Evolutionary conservation across 371 early-diverging fungal species (phyloP).

Genomic region (Saksenaea vasiformis): DNA sequence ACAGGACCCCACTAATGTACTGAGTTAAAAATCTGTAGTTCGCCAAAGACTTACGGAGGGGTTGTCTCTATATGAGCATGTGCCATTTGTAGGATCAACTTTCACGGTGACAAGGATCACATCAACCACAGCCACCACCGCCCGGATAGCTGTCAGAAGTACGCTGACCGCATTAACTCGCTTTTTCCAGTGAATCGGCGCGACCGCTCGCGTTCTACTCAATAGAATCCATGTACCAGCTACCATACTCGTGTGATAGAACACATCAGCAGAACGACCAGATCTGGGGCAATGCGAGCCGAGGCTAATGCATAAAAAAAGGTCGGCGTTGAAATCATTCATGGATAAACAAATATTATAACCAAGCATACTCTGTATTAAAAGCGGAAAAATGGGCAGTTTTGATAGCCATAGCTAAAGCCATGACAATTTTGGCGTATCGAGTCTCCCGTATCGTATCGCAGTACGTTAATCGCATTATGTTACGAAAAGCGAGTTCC

Average conservation of each 20-base stretch:
- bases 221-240: conserved; percentile 34
- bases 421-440: conserved; percentile 8
- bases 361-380: neutral
- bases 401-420: conserved; percentile 9
- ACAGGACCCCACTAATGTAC: conserved; percentile 42
- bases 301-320: neutral
- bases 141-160: conserved; percentile 15
- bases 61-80: neutral
- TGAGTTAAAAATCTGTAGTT: neutral
- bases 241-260: conserved; percentile 38
- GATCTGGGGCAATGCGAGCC: conserved; percentile 15
- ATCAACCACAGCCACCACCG: conserved; percentile 32
- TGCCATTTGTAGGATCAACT: neutral
- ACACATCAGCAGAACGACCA: conserved; percentile 30
- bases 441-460: conserved; percentile 8
- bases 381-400: conserved; percentile 2
- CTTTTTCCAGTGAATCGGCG: conserved; percentile 24
- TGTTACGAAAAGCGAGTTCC: conserved; percentile 8
- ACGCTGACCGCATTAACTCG: conserved; percentile 11
- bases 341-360: neutral
- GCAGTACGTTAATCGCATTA: neutral
- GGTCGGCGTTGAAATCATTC: neutral
- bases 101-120: conserved; percentile 17
- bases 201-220: conserved; percentile 29
- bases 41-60: neutral